A percentile compares a stretch with the other conserved stretches of the same genome.
phyloP scores from a whole-genome alignment of 1,284 basidiomycete genomes.

The Cutaneotrichosporon spelunceum region DNA sequence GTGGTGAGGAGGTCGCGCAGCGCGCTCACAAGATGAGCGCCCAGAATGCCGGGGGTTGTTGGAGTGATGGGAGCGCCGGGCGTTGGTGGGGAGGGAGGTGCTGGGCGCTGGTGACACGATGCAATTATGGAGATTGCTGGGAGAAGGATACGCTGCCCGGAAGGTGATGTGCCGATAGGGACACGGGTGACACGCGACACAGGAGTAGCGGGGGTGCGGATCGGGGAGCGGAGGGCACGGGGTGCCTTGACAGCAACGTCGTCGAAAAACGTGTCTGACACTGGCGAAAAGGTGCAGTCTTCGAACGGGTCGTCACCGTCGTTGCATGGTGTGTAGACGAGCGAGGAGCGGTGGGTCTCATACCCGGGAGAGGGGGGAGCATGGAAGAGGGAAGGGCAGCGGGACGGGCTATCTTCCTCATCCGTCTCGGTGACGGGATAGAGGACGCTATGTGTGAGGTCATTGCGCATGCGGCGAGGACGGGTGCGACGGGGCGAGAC shows the following conservation, averaged over 20 bases:
- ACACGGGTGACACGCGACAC: constrained; percentile 16
- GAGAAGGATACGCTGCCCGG: constrained; percentile 17
- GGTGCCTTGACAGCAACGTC: not conserved
- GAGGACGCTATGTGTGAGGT: constrained; percentile 33
- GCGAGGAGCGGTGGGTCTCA: constrained; percentile 14
- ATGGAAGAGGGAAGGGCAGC: constrained; percentile 8
- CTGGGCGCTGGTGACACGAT: constrained; percentile 18
- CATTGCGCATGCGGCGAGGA: constrained; percentile 33
- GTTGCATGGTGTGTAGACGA: constrained; percentile 13
- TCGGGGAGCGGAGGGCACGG: constrained; percentile 1
- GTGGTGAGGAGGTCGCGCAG: constrained; percentile 23
- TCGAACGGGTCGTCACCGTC: constrained; percentile 6
- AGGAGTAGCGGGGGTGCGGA: constrained; percentile 10
- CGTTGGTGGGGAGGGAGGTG: constrained; percentile 2
- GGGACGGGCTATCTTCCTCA: constrained; percentile 12
- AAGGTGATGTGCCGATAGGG: constrained; percentile 9
- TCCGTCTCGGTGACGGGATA: constrained; percentile 39
- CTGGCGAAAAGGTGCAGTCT: not conserved
- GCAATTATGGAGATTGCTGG: constrained; percentile 30
- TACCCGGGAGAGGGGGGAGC: constrained; percentile 7
- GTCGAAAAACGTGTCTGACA: not conserved
- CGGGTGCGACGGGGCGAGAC: constrained; percentile 28
- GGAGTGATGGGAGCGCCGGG: constrained; percentile 18
- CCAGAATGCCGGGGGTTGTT: constrained; percentile 9
- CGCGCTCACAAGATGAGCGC: constrained; percentile 21